Base-by-base conservation (phyloP, 2,329 filamentous ascomycete genomes). In the Diaporthe eres region DNA sequence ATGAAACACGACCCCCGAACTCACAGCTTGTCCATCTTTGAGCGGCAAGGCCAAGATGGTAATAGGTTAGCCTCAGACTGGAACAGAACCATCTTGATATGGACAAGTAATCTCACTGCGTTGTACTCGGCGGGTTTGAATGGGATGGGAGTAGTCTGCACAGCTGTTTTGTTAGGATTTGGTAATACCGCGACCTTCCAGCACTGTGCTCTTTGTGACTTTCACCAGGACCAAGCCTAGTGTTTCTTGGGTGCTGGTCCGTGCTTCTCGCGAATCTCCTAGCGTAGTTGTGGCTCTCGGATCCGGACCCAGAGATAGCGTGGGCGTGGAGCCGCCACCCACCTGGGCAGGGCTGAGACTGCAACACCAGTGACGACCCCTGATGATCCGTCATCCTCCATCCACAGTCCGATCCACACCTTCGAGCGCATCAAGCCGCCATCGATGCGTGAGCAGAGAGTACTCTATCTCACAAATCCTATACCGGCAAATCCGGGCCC, bases 311-410 rank as follows among this genome's bases (percentile, higher is more conserved):
- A 44, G 60, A 28, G 42, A 9, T 31, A 51, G 44, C 44, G 63
- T 51, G 63, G 63, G 10, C 28, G 42, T 37, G 63, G 63, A 67
- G 63, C 44, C 31, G 44, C 13, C 44, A 19, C 61, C 61, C 28
- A 28, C 44, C 44, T 51, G 63, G 63, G 63, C 63, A 67, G 63
- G 63, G 63, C 63, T 67, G 63, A 67, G 47, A 70, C 65, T 70
- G 65, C 65, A 53, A 68, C 65, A 55, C 28, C n/a, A 70, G n/a
- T 55, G 49, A 42, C 47, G 9, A 55, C 65, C 65, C 65, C 65
- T 70, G 65, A 70, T 42, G 47, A 42, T 55, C 65, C 65, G 65
- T 70, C 63, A 68, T 68, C 65, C 65, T 55, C 34, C 28, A 49
- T 42, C 47, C 31, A 55, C 65, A 70, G 10, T 22, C 47, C 34